phyloP scores from a whole-genome alignment of 139 green algal genomes.

The Chlorella sorokiniana region DNA sequence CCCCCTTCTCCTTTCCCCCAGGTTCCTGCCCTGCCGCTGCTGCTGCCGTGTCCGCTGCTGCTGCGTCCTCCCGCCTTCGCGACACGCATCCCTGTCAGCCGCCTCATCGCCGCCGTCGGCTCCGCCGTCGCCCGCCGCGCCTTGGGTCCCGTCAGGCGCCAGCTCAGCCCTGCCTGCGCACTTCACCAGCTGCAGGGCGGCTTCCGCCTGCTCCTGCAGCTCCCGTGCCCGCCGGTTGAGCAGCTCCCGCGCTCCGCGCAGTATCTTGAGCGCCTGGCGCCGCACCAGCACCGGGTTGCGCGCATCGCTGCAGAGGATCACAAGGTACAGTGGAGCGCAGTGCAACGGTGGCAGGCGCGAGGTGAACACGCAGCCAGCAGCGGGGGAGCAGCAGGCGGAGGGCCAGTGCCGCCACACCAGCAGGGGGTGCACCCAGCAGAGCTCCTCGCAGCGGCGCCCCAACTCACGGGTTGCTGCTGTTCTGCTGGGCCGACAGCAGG shows the following conservation, averaged over 20 bases:
- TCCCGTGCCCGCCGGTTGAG: constrained; percentile 46
- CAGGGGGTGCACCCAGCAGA: no score
- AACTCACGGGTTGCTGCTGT: constrained; percentile 12
- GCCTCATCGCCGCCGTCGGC: neutral
- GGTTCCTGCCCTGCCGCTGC: neutral
- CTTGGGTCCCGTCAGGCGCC: neutral
- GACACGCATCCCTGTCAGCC: neutral
- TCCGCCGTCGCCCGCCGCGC: neutral
- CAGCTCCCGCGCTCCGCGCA: constrained; percentile 53
- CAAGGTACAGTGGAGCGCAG: neutral
- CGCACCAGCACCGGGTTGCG: constrained; percentile 19
- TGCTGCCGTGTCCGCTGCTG: neutral
- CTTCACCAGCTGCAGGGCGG: constrained; percentile 41
- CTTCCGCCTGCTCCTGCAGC: constrained; percentile 38
- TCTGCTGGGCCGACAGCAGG: constrained; percentile 23
- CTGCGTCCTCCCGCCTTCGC: neutral
- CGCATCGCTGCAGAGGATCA: neutral
- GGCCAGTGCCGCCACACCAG: no score
- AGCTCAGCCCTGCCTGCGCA: constrained; percentile 31
- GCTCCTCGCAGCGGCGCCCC: no score
- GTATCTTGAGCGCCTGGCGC: constrained; percentile 54
- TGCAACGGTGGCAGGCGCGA: neutral
- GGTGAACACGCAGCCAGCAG: neutral
- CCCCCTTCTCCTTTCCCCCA: neutral
- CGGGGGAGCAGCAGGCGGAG: neutral